phyloP scores from a whole-genome alignment of 2,329 filamentous ascomycete genomes.

The Colletotrichum scovillei region DNA sequence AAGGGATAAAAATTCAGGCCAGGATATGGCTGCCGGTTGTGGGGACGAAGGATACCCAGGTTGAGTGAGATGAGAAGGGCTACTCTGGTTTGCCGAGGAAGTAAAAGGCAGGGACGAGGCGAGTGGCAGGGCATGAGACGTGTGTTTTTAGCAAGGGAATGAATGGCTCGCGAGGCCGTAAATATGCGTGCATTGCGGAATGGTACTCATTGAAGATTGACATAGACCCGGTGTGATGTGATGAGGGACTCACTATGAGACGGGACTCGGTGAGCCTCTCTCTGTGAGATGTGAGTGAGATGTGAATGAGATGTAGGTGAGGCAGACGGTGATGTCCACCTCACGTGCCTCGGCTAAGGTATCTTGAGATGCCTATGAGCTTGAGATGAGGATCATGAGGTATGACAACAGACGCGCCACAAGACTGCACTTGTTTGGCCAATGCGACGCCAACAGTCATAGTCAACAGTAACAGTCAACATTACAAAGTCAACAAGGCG shows the following conservation, averaged over 20 bases:
- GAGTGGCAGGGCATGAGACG: neutral
- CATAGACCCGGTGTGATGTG: neutral
- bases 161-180: neutral
- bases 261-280: no score
- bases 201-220: neutral
- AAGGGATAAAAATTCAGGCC: neutral
- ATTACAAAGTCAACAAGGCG: neutral
- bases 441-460: neutral
- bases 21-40: neutral
- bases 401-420: neutral
- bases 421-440: neutral
- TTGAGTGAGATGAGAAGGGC: neutral
- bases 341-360: neutral
- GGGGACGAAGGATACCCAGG: slow-evolving; percentile 29
- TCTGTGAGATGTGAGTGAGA: no score
- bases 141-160: neutral
- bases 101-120: no score
- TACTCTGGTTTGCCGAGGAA: neutral
- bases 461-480: neutral
- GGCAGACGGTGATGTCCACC: no score
- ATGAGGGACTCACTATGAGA: neutral
- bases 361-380: neutral
- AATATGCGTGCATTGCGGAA: neutral
- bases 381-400: neutral
- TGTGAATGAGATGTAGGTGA: no score